phyloP scores from a whole-genome alignment of 1,284 basidiomycete species.

The Jaminaea rosea region DNA sequence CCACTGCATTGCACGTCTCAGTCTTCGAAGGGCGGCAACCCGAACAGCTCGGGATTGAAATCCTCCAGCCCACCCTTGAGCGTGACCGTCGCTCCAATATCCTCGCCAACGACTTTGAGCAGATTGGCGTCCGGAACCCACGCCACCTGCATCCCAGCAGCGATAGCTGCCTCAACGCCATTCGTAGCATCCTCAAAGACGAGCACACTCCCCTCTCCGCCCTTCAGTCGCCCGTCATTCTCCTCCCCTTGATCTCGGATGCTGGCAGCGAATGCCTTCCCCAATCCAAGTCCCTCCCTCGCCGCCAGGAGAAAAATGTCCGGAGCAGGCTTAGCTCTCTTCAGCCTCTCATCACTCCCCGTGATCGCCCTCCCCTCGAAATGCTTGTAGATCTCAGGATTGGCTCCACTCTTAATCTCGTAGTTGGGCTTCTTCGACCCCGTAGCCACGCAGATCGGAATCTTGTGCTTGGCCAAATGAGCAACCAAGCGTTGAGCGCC shows the following conservation, averaged over 20 bases:
- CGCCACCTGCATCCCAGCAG: constrained; percentile 45
- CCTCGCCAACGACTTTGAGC: neutral
- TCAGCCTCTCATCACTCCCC: constrained; percentile 38
- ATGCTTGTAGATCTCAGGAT: constrained; percentile 28
- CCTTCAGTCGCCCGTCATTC: constrained; percentile 21
- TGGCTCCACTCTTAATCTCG: constrained; percentile 38
- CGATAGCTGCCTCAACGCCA: constrained; percentile 38
- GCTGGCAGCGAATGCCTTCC: constrained; percentile 10
- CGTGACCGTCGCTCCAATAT: neutral
- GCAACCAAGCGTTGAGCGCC: constrained; percentile 40
- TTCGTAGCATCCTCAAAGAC: constrained; percentile 47
- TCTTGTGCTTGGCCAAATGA: constrained; percentile 35
- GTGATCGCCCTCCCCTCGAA: constrained; percentile 38
- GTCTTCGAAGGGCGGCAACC: neutral
- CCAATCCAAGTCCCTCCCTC: constrained; percentile 24
- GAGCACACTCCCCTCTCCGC: constrained; percentile 36
- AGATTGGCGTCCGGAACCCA: constrained; percentile 44
- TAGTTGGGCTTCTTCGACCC: constrained; percentile 42
- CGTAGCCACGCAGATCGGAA: constrained; percentile 46
- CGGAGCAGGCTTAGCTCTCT: constrained; percentile 42
- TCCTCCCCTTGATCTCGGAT: constrained; percentile 28
- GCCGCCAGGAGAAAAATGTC: constrained; percentile 47
- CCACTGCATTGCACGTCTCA: neutral
- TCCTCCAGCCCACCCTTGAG: neutral
- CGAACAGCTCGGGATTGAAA: neutral